These are phyloP conservation scores for Agrocybe praecox DNA, from an alignment of 768 basidiomycete genomes.

Conservation along the genomic window DNA sequence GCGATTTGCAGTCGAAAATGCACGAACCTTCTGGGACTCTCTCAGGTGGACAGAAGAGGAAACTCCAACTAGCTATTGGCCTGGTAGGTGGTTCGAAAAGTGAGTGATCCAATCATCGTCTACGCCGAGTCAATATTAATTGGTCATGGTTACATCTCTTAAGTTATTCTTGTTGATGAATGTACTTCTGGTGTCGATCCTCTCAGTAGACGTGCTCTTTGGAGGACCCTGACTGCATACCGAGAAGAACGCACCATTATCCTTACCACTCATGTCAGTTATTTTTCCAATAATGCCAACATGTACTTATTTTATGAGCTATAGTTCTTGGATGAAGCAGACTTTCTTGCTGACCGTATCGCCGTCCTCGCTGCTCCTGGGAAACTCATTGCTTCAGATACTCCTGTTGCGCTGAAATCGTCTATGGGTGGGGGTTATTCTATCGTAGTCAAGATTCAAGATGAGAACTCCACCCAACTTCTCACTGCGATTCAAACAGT, in stretches of 20 bases:
- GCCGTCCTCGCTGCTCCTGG: slow-evolving; percentile 78
- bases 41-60: slow-evolving; percentile 82
- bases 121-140: background rate
- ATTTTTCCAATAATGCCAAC: background rate
- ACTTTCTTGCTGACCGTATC: slow-evolving; percentile 75
- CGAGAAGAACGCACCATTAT: slow-evolving; percentile 68
- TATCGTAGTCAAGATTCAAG: slow-evolving; percentile 51
- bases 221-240: slow-evolving; percentile 72
- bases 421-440: slow-evolving; percentile 74
- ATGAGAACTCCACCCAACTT: slow-evolving; percentile 31
- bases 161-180: slow-evolving; percentile 62
- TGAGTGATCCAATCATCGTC: slow-evolving; percentile 21
- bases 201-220: slow-evolving; percentile 74
- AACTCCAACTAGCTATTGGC: slow-evolving; percentile 80
- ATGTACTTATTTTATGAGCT: background rate
- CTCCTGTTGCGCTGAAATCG: slow-evolving; percentile 73
- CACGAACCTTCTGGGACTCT: slow-evolving; percentile 65
- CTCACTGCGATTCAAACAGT: slow-evolving; percentile 43
- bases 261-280: slow-evolving; percentile 75
- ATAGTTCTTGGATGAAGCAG: slow-evolving; percentile 79
- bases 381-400: slow-evolving; percentile 71
- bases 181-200: slow-evolving; percentile 86
- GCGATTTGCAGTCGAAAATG: slow-evolving; percentile 73
- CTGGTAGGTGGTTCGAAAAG: slow-evolving; percentile 75
- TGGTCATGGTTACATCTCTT: background rate